Evolutionary conservation across 225 moss, liverwort and hornwort species (phyloP).

Genomic region (Bryoerythrophyllum caledonicum): DNA sequence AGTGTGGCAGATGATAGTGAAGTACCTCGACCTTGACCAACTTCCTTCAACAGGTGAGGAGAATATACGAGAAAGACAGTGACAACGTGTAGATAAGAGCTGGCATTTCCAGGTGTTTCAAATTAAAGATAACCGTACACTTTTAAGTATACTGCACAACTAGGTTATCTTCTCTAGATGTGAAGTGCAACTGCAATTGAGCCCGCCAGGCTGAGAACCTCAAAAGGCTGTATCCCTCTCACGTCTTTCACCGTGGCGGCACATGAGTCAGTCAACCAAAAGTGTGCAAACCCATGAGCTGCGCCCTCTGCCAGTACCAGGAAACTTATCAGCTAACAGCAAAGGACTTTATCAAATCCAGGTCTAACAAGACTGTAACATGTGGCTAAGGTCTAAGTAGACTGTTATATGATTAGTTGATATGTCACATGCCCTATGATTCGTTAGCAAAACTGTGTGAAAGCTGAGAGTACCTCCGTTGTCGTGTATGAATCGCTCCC

Average conservation of each 20-base stretch:
- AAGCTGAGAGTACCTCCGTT: slow-evolving; percentile 46
- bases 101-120: neutral
- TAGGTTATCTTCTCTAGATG: slow-evolving; percentile 40
- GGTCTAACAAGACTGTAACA: neutral
- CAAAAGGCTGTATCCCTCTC: slow-evolving; percentile 76
- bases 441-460: neutral
- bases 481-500: slow-evolving; percentile 78
- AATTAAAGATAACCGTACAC: neutral
- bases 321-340: neutral
- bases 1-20: neutral
- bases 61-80: neutral
- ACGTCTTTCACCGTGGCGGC: slow-evolving; percentile 86
- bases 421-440: too few relatives aligned
- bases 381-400: too few relatives aligned
- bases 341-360: slow-evolving; percentile 5
- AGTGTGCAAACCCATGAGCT: slow-evolving; percentile 72
- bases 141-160: neutral
- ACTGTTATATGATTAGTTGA: too few relatives aligned
- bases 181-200: slow-evolving; percentile 94
- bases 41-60: neutral
- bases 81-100: neutral
- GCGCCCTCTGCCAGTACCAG: slow-evolving; percentile 47
- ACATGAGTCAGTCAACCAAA: slow-evolving; percentile 95
- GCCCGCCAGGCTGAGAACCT: slow-evolving; percentile 90
- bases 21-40: neutral